These are phyloP conservation scores for Rhododendron kiyosumense DNA, from an alignment of 148 eudicot genomes.

Conservation along the genomic window DNA sequence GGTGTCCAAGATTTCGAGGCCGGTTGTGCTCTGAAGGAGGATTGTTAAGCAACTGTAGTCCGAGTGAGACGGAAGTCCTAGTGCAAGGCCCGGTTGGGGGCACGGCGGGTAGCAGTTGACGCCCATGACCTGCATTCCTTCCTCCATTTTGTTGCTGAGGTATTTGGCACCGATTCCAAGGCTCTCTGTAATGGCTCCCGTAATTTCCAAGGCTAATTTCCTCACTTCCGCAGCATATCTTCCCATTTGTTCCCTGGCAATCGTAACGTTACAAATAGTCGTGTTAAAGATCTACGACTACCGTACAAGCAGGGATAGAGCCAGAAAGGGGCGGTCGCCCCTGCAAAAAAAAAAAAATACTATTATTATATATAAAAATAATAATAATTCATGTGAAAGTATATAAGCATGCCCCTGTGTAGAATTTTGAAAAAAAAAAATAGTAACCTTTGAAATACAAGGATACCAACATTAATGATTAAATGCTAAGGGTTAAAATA, in stretches of 20 bases:
- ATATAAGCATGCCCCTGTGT: too few relatives aligned
- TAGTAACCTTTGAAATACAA: too few relatives aligned
- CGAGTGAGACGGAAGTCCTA: constrained; percentile 62
- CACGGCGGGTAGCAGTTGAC: constrained; percentile 56
- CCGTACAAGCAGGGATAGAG: too few relatives aligned
- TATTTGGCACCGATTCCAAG: constrained; percentile 38
- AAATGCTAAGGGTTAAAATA: too few relatives aligned
- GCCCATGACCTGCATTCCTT: constrained; percentile 54
- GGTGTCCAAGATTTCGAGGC: constrained; percentile 42
- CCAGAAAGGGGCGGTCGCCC: too few relatives aligned
- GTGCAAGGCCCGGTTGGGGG: constrained; percentile 40
- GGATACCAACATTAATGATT: too few relatives aligned
- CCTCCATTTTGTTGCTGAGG: constrained; percentile 20
- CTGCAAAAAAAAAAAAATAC: too few relatives aligned
- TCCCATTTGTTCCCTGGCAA: constrained; percentile 49
- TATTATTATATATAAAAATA: too few relatives aligned
- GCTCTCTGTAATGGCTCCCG: constrained; percentile 43
- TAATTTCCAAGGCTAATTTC: constrained; percentile 28
- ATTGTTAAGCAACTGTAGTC: constrained; percentile 55
- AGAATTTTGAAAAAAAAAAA: too few relatives aligned
- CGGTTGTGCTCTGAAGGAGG: constrained; percentile 35
- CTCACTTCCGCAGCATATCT: constrained; percentile 24
- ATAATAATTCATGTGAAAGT: too few relatives aligned
- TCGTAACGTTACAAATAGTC: background rate
- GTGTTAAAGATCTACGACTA: background rate